Base-by-base conservation (phyloP, 1,284 basidiomycete genomes). In the Ganoderma multipileum region DNA sequence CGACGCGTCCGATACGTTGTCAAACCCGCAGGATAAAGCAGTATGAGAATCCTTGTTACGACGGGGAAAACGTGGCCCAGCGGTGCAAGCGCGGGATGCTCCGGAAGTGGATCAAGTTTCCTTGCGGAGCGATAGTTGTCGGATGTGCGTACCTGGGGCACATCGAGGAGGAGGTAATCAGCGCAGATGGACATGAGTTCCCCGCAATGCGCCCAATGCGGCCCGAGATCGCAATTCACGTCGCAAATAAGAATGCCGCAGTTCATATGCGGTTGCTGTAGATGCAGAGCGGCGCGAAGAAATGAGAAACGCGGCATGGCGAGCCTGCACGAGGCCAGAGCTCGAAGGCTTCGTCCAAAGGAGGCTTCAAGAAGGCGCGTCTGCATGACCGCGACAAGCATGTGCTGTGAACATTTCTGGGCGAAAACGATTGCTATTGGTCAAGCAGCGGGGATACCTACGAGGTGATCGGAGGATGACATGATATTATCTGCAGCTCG, bases 391-490 rank as follows among this genome's bases (percentile, higher is more conserved):
- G 64, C 68, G 68, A 66, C 42, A 54, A 68, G 69, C 72, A 71
- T 71, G 72, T 68, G 72, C 70, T 72, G 72, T 62, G 72, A 73
- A 71, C 41, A 41, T 33, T 12, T 33, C 50, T 38, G 33, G 70
- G 66, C 38, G 62, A 66, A 44, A 54, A 20, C 11, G 69, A 47
- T 61, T 68, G 63, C 50, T 28, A 73, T 73, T 73, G 72, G 72
- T 69, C 65, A 65, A 62, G 26, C 44, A 36, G 57, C 58, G 47
- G 36, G 41, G 36, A 64, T 68, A 67, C 68, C 69, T 70, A 71
- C 73, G 73, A 71, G 60, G 70, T 38, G 61, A 69, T 74, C 73
- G 73, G 73, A 74, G 73, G 73, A 74, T 74, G 71, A 74, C 73
- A 74, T 74, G 72, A 74, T 71, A 69, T 63, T 62, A 41, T 66